A percentile compares a stretch with the other conserved stretches of the same genome.
Conservation (phyloP, 2,329 filamentous ascomycete genomes). For the Colletotrichum theobromicola region DNA sequence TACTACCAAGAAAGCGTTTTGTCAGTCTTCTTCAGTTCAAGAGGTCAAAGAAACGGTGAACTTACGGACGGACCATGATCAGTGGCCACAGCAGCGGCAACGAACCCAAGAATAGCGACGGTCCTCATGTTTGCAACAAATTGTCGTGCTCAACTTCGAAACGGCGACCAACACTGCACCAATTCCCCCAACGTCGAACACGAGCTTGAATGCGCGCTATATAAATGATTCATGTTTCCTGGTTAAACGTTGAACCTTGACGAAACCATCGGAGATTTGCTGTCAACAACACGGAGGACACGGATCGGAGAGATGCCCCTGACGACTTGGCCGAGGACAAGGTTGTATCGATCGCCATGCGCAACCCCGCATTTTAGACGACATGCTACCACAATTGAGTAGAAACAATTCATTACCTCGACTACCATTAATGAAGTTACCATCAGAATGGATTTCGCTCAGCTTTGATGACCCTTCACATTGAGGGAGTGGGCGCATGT, state of each 20-base stretch:
- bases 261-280: neutral
- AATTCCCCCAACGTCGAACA: neutral
- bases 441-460: neutral
- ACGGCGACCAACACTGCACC: too few species aligned
- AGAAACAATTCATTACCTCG: neutral
- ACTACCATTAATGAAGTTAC: neutral
- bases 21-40: neutral
- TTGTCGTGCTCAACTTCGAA: neutral
- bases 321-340: neutral
- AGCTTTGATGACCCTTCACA: neutral
- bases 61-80: neutral
- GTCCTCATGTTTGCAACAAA: neutral
- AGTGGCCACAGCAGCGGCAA: neutral
- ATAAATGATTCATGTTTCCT: neutral
- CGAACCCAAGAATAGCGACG: neutral
- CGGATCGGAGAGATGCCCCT: neutral
- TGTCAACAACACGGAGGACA: neutral
- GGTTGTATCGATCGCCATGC: neutral
- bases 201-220: neutral
- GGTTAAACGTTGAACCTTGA: neutral
- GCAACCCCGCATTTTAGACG: neutral
- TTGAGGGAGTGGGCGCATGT: neutral
- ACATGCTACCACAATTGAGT: neutral
- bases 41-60: accelerated
- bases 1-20: neutral